Base-by-base conservation (phyloP, 2,329 filamentous ascomycete species). In the Ophiostoma australiae region DNA sequence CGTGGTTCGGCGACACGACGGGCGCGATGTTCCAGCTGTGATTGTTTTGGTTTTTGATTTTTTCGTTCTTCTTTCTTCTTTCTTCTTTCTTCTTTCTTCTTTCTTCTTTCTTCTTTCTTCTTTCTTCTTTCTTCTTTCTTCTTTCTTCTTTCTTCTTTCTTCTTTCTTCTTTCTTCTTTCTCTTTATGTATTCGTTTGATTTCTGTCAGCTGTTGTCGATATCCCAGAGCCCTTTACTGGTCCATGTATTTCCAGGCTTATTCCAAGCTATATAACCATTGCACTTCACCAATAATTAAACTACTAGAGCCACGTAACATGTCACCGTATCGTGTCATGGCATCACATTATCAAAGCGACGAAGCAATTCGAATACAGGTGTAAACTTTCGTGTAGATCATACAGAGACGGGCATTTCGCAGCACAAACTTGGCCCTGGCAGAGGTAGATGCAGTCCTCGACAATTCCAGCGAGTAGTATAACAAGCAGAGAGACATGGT, bases 1-100 rank as follows among this genome's bases (percentile, higher is more conserved):
- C 80, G 17, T 82, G 81, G 78, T 78, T 82, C 70, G 79, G 75
- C 10, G 78, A 79, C 68, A 77, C 79, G 71, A 33, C 72, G 11
- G 72, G 70, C 6, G 70, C 52, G 10, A 4, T 48, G 7, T 71
- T 69, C 44, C 70, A 69, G 33, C 71, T 70, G 11, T 73, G 44
- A 41, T 66, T 5, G 13, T 31, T n/a, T 48, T 33, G 27, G 3
- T 31, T 66, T 31, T 31, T 31, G 27, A 10, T 8, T 33, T 17
- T 55, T 23, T 44, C 23, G 8, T 35, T 61, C 17, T 37, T 52
- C 17, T 37, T 10, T n/a, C n/a, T n/a, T n/a, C n/a, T 8, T 33
- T 17, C 41, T 23, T 44, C 23, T 8, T 35, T 61, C 17, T 37
- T 52, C 17, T 37, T 10, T n/a, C n/a, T n/a, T n/a, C n/a, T 8